Evolutionary conservation across 2,329 filamentous ascomycete species (phyloP).

Genomic region (Penicillium concentricum): DNA sequence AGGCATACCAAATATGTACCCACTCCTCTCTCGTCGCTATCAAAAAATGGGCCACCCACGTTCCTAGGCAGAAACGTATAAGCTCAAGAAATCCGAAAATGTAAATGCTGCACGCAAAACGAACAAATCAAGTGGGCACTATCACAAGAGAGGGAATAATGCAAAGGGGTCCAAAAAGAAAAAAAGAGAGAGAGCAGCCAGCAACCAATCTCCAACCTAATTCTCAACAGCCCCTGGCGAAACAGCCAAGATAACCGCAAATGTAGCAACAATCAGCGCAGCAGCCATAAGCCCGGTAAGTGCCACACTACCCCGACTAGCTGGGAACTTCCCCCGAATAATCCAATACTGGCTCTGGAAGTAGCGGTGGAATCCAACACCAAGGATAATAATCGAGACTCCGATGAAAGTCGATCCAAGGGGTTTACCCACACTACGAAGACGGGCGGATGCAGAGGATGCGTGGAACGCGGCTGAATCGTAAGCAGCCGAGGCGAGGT

Average conservation of each 20-base stretch:
- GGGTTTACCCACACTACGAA: slow-evolving; percentile 58
- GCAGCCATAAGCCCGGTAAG: slow-evolving; percentile 57
- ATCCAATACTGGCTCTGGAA: slow-evolving; percentile 68
- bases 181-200: background rate
- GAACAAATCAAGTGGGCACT: background rate
- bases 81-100: background rate
- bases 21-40: background rate
- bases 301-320: slow-evolving; percentile 61
- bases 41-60: background rate
- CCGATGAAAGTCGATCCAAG: slow-evolving; percentile 65
- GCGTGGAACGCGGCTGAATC: slow-evolving; percentile 18
- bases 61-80: background rate
- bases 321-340: slow-evolving; percentile 64
- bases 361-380: slow-evolving; percentile 64
- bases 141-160: background rate
- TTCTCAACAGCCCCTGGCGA: slow-evolving; percentile 43
- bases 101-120: slow-evolving; percentile 2
- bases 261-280: slow-evolving; percentile 57
- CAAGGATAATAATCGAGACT: slow-evolving; percentile 59
- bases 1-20: background rate
- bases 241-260: slow-evolving; percentile 60
- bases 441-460: slow-evolving; percentile 23
- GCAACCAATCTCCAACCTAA: slow-evolving; percentile 10
- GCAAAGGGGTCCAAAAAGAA: background rate
- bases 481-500: slow-evolving; percentile 17